Evolutionary conservation across 768 basidiomycete species (phyloP), one percentile per base, ranked within the genome.

Genomic region (Lactifluus volemus): DNA sequence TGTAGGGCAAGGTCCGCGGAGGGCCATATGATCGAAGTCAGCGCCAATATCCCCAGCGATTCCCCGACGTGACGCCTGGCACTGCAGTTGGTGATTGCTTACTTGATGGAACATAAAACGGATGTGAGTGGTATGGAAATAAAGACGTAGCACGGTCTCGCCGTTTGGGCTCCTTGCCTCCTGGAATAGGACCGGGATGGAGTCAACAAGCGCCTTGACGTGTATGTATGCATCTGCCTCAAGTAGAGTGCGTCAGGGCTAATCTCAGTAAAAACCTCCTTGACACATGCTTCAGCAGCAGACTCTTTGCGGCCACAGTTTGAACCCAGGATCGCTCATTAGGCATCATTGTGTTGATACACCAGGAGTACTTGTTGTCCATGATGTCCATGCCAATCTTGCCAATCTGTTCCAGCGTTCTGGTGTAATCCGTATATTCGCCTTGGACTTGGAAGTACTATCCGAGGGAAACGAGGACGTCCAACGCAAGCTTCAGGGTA

Each of bases 321-420:
- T 19, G 76, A 80, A 68, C 86, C 84, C n/a, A 87, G 76, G 29
- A 84, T 70, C 30, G 71, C 71, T 39, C 82, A 79, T 71, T 88
- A 85, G 19, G 69, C 79, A 0, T 82, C 75, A 4, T 74, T 77
- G 2, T 85, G 75, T 96, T 98, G 73, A 98, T 80, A 67, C 87
- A 86, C 97, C 96, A 99, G 19, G 88, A 89, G 74, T 96, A 98
- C 77, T 99, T 99, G 84, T 98, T 98, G 75, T 99, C 96, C 60
- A 98, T 73, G 69, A 98, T 99, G 72, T 98, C 97, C 15, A 96
- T 98, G 21, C 95, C 97, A 25, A 25, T 25, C 25, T 25, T 25
- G 25, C 25, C 25, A 25, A 25, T 25, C 1, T 25, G 1, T 25
- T 25, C 25, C 25, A 25, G 25, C 2, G 25, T 25, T 25, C 25